Evolutionary conservation across 768 basidiomycete genomes (phyloP).

Genomic region (Suillus subaureus): DNA sequence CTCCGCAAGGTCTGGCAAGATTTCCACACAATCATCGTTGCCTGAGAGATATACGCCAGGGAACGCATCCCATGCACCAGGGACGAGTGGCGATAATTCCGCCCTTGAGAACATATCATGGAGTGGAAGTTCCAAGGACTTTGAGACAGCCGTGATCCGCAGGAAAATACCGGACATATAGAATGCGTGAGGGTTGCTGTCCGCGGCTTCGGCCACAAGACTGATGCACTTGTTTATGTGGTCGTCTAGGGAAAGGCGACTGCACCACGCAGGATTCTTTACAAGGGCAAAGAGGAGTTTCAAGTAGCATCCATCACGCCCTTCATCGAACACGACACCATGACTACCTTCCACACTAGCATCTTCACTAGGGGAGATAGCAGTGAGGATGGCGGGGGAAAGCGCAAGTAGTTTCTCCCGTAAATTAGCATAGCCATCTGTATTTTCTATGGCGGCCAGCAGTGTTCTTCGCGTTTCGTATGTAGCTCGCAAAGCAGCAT

Average conservation of each 20-base stretch:
- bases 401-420: conserved; percentile 6
- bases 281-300: conserved; percentile 3
- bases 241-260: conserved; percentile 4
- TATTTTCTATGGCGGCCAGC: not conserved
- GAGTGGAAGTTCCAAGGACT: not conserved
- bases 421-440: not conserved
- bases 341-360: conserved; percentile 1
- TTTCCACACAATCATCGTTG: conserved; percentile 6
- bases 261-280: not conserved
- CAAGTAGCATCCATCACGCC: conserved; percentile 6
- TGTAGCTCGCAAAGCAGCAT: conserved; percentile 11
- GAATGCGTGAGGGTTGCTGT: conserved; percentile 5
- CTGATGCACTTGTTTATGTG: conserved; percentile 4
- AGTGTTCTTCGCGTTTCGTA: not conserved
- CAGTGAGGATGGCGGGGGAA: conserved; percentile 7
- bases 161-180: not conserved
- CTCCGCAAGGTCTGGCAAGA: conserved; percentile 1
- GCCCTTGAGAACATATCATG: conserved; percentile 3
- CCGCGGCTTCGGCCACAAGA: conserved; percentile 3
- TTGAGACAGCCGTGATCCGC: conserved; percentile 2
- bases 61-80: conserved; percentile 7
- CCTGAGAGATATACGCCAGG: conserved; percentile 8
- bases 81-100: not conserved
- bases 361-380: conserved; percentile 4
- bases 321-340: not conserved